A percentile compares a stretch with the other conserved stretches of the same genome.
These are phyloP conservation scores for Globisporangium recalcitrans DNA, from an alignment of 352 stramenopile genomes.

Conservation along the genomic window DNA sequence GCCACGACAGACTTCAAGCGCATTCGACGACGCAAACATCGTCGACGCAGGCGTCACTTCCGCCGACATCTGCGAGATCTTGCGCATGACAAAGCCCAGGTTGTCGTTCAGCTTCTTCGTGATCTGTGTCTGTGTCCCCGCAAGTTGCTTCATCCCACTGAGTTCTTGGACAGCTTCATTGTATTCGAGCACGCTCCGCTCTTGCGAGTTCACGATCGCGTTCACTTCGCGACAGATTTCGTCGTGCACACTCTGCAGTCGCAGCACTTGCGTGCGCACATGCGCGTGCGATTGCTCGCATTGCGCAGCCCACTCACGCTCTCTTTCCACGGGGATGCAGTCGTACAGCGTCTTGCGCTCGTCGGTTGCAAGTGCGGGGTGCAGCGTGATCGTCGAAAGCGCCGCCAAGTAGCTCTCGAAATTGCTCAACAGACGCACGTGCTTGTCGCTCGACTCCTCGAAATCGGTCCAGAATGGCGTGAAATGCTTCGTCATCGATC, in stretches of 20 bases:
- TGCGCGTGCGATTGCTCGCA: slow-evolving; percentile 75
- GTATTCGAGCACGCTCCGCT: slow-evolving; percentile 38
- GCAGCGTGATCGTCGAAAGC: slow-evolving; percentile 52
- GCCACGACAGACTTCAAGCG: slow-evolving; percentile 76
- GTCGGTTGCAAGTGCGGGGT: slow-evolving; percentile 52
- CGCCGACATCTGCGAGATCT: slow-evolving; percentile 59
- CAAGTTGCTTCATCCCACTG: slow-evolving; percentile 44
- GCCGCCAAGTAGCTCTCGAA: slow-evolving; percentile 67
- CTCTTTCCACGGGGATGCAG: slow-evolving; percentile 76
- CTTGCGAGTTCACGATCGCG: slow-evolving; percentile 38
- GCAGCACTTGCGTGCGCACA: slow-evolving; percentile 53
- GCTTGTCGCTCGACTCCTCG: slow-evolving; percentile 41
- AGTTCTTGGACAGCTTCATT: slow-evolving; percentile 40
- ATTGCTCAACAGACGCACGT: slow-evolving; percentile 54
- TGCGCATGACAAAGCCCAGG: slow-evolving; percentile 54
- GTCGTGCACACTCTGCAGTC: slow-evolving; percentile 62
- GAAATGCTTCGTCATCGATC: slow-evolving; percentile 81
- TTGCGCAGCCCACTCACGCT: slow-evolving; percentile 70
- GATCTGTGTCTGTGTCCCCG: slow-evolving; percentile 45
- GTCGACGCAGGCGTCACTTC: slow-evolving; percentile 47
- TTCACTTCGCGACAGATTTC: slow-evolving; percentile 63
- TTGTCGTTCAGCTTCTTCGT: slow-evolving; percentile 61
- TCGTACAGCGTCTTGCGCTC: slow-evolving; percentile 69
- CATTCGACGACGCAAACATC: slow-evolving; percentile 77
- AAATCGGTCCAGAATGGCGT: slow-evolving; percentile 79